Conservation (phyloP, 2,329 filamentous ascomycete species). For the Pseudocercospora ulei region DNA sequence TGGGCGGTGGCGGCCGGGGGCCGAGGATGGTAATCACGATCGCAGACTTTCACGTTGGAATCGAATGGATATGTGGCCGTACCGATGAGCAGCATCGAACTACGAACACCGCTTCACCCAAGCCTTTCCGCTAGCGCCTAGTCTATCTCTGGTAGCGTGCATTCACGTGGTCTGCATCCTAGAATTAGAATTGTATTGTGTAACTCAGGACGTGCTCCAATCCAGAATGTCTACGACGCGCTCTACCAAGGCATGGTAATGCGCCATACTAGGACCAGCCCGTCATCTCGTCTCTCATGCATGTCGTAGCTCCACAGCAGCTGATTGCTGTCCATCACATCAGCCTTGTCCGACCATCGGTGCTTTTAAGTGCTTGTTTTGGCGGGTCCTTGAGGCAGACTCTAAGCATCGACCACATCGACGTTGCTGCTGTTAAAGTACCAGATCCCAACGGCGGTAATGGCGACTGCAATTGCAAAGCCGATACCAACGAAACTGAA, state of each 20-base stretch:
- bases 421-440: slow-evolving; percentile 11
- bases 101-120: not conserved
- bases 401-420: slow-evolving; percentile 14
- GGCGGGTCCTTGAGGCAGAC: no score
- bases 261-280: slow-evolving; percentile 11
- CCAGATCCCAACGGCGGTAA: slow-evolving; percentile 14
- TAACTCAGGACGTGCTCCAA: no score
- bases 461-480: slow-evolving; percentile 15
- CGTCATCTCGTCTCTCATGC: slow-evolving; percentile 8
- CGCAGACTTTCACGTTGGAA: not conserved
- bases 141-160: not conserved
- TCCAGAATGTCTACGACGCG: no score
- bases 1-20: slow-evolving; percentile 4
- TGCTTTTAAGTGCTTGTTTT: no score
- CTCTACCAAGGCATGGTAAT: slow-evolving; percentile 6
- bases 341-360: not conserved
- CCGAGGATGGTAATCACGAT: slow-evolving; percentile 10
- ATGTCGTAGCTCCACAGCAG: not conserved
- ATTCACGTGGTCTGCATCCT: slow-evolving; percentile 3
- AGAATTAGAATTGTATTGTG: no score
- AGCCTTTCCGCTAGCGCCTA: not conserved
- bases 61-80: not conserved
- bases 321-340: no score
- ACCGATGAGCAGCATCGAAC: not conserved
- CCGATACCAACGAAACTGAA: slow-evolving; percentile 14